phyloP scores from a whole-genome alignment of 2,329 filamentous ascomycete genomes.

The Lasiodiplodia gonubiensis region DNA sequence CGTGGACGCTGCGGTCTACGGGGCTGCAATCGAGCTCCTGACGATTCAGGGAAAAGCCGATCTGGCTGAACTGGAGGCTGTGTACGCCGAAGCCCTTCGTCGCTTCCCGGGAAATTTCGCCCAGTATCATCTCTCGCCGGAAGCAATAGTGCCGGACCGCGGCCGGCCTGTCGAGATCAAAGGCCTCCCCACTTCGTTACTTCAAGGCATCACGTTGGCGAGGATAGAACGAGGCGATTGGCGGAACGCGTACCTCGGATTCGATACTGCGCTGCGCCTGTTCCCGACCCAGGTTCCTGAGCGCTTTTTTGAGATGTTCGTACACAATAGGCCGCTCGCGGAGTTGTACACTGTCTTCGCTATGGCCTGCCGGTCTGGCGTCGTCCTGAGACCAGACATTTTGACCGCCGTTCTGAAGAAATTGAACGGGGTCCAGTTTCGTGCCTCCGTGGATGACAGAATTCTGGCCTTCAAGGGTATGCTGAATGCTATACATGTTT shows the following conservation, averaged over 20 bases:
- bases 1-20: constrained; percentile 53
- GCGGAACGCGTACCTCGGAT: constrained; percentile 55
- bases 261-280: constrained; percentile 57
- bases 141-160: constrained; percentile 54
- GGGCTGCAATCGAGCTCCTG: constrained; percentile 56
- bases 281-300: constrained; percentile 50
- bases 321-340: constrained; percentile 51
- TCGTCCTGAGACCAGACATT: constrained; percentile 38
- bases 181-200: constrained; percentile 50
- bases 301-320: constrained; percentile 54
- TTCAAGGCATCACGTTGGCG: constrained; percentile 57
- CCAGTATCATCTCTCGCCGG: constrained; percentile 54
- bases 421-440: constrained; percentile 38
- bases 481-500: constrained; percentile 51
- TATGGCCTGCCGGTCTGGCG: constrained; percentile 55
- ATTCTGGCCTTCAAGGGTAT: constrained; percentile 42
- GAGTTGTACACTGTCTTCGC: constrained; percentile 57
- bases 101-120: constrained; percentile 55
- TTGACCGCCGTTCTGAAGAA: constrained; percentile 43
- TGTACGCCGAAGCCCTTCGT: constrained; percentile 53
- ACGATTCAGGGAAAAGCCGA: constrained; percentile 47
- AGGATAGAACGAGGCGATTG: constrained; percentile 54
- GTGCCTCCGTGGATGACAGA: not conserved
- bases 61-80: constrained; percentile 51
- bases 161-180: constrained; percentile 39